phyloP scores from a whole-genome alignment of 257 asterid species.

The Solanum tarapatanum region DNA sequence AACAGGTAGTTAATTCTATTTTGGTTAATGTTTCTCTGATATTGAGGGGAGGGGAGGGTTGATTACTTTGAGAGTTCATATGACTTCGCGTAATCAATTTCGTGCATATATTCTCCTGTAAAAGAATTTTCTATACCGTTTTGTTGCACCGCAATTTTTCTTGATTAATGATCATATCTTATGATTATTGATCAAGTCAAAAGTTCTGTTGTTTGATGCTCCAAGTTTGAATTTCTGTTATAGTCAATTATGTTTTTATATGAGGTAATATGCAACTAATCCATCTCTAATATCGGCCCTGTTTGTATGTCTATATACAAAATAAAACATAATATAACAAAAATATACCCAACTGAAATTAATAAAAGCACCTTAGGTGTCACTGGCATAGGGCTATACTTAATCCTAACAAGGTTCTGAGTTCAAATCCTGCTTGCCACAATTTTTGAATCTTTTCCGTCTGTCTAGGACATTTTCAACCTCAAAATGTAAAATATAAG shows the following conservation, averaged over 20 bases:
- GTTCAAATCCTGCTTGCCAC: not conserved
- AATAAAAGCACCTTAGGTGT: not conserved
- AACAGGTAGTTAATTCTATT: conserved; percentile 38
- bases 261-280: not conserved
- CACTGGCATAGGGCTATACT: not conserved
- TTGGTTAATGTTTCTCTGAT: not conserved
- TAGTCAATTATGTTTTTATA: not conserved
- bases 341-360: not conserved
- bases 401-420: not conserved
- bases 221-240: not conserved
- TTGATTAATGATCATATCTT: not conserved
- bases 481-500: not conserved
- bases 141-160: not conserved
- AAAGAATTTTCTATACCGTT: not conserved
- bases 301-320: not conserved
- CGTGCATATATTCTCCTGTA: not conserved
- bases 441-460: not conserved
- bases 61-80: not conserved
- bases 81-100: not conserved
- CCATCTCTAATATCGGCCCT: not conserved
- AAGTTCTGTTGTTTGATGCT: not conserved
- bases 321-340: not conserved
- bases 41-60: not conserved
- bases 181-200: not conserved
- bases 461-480: not conserved